phyloP scores from a whole-genome alignment of 768 basidiomycete genomes.

The Agrocybe chaxingu region DNA sequence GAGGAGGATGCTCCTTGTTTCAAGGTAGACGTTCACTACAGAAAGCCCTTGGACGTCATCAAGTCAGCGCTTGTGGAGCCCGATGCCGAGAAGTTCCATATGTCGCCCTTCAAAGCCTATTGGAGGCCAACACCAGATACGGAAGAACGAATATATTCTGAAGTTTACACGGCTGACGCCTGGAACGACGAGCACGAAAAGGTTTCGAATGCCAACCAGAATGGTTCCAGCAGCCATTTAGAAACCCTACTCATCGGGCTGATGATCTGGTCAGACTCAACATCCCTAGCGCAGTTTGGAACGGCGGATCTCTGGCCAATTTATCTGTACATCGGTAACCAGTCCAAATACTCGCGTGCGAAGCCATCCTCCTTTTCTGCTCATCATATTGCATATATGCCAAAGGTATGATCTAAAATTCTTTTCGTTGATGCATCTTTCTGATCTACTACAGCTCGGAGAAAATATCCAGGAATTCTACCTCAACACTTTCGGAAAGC shows the following conservation, averaged over 20 bases:
- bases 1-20: slow-evolving; percentile 26
- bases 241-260: slow-evolving; percentile 23
- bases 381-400: slow-evolving; percentile 40
- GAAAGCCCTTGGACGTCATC: no score
- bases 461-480: slow-evolving; percentile 13
- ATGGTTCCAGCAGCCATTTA: slow-evolving; percentile 11
- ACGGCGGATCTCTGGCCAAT: slow-evolving; percentile 34
- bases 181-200: slow-evolving; percentile 17
- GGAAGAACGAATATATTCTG: slow-evolving; percentile 10
- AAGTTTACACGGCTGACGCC: slow-evolving; percentile 17
- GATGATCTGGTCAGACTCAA: slow-evolving; percentile 33
- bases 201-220: slow-evolving; percentile 6
- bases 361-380: slow-evolving; percentile 25
- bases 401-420: slow-evolving; percentile 21
- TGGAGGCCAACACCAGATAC: slow-evolving; percentile 11
- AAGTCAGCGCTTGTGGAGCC: no score
- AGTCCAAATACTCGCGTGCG: slow-evolving; percentile 32
- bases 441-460: slow-evolving; percentile 12
- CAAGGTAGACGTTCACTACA: slow-evolving; percentile 12
- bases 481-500: slow-evolving; percentile 1
- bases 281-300: slow-evolving; percentile 33
- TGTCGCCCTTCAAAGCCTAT: slow-evolving; percentile 22
- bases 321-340: slow-evolving; percentile 34
- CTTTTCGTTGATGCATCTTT: neutral
- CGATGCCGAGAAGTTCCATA: slow-evolving; percentile 15